Evolutionary conservation across 1,139 yeast species (phyloP), one percentile per base, ranked within the genome.

Genomic region (Candida sanyaensis): DNA sequence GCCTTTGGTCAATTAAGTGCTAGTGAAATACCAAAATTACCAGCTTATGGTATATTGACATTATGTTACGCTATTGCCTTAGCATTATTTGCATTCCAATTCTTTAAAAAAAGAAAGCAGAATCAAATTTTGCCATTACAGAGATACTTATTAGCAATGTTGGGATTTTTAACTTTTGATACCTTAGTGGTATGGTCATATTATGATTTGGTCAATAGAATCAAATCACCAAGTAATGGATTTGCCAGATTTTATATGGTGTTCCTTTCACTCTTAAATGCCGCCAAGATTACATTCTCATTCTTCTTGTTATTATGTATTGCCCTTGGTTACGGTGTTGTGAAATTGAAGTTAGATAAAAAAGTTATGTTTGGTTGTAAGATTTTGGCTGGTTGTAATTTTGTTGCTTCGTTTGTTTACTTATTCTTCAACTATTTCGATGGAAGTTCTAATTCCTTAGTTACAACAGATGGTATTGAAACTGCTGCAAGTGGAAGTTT

Each of bases 291-390:
- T 50, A 86, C 97, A 1, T 90, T 90, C 63, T 88, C 97, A 8
- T 88, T 93, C n/a, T 95, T 92, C 70, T 71, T 95, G 59, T 73
- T 95, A 49, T 75, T 93, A 53, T 86, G 92, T 58, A 93, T 95
- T 50, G 80, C 96, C 13, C 74, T 92, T 56, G 99, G 99, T 31
- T 95, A 92, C 66, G 97, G 99, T 51, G 93, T 95, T 46, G 99
- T 95, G 37, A 80, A 80, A 53, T 89, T 96, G 45, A 86, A 91
- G 56, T 77, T 95, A 52, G 90, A 91, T 46, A 82, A 81, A 63
- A 81, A 80, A 51, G 64, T 81, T 41, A 91, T 95, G 97, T 75
- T 84, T 60, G 83, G 80, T 64, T 87, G 96, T 65, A 86, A 90
- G 62, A 74, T 89, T 13, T 77, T 91, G 48, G 90, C 96, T 1